These are phyloP conservation scores for Suillus lakei DNA, from an alignment of 768 basidiomycete genomes.

Conservation along the genomic window DNA sequence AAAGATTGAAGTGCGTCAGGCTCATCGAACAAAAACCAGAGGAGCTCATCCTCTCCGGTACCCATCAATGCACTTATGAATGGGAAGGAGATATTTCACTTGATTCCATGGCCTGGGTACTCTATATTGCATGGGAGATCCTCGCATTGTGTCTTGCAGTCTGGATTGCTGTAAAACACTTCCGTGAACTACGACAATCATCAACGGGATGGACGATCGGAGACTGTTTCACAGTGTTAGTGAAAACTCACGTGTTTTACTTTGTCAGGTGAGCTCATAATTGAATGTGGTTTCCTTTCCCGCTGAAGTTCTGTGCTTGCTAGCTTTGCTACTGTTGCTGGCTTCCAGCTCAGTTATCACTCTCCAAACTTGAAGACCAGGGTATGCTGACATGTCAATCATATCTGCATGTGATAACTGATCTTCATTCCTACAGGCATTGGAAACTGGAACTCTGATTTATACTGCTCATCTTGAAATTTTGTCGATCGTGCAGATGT, in stretches of 20 bases:
- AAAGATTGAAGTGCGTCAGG: background rate
- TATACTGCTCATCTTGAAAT: background rate
- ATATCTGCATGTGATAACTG: background rate
- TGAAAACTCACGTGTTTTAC: background rate
- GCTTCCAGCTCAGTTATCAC: background rate
- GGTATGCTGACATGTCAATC: background rate
- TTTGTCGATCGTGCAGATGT: background rate
- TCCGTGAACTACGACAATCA: background rate
- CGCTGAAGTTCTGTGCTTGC: background rate
- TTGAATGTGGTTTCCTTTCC: background rate
- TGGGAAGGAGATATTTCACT: background rate
- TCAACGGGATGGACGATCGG: background rate
- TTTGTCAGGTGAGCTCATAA: background rate
- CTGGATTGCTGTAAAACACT: slow-evolving; percentile 1
- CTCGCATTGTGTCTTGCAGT: background rate
- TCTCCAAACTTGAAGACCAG: background rate
- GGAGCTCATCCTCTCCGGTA: background rate
- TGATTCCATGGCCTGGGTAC: background rate
- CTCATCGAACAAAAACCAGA: background rate
- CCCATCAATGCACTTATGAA: background rate
- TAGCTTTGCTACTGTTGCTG: background rate
- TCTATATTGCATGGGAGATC: background rate
- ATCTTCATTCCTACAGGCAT: background rate
- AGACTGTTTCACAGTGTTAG: background rate
- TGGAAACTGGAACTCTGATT: background rate